Evolutionary conservation across 805 yeast genomes (phyloP), one percentile per base, ranked within the genome.

Genomic region (Yamadazyma sp.): DNA sequence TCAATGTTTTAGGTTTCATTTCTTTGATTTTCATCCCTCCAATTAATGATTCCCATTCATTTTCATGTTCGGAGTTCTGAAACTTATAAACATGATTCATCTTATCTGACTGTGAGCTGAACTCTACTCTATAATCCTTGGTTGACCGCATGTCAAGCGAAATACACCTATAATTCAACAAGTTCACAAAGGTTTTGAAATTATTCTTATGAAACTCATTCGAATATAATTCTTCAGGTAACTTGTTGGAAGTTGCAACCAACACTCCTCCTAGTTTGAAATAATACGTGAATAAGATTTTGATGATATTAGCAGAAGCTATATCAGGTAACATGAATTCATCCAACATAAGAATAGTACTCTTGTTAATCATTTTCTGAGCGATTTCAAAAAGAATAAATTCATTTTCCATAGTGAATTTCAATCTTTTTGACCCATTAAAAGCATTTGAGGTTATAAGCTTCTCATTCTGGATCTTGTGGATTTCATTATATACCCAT

Each of bases 291-390:
- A 82, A 80, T 32, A 82, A 55, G 10, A 79, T 66, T 52, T 78
- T 76, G 38, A 82, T 61, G 23, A 82, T 78, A 47, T 80, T 82
- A 1, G 86, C 88, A 15, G 84, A 73, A 0, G 87, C 85, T 23
- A 83, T 68, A 50, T 82, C 89, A 0, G 89, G 89, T 20, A 82
- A 52, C 83, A 81, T 80, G 58, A 82, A 82, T 53, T 83, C 89
- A 52, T 82, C 89, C 26, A 82, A 56, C 55, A 82, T 64, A 40
- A 82, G 55, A 10, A 82, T 62, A 1, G 86, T 78, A 48, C 71
- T 76, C 40, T 67, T 69, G 10, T 60, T 55, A 20, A 82, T 71
- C 78, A 82, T 66, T 33, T 70, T 78, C 33, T 77, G 75, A 5
- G 88, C 87, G 15, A 82, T 65, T 50, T 82, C 86, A 47, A 78